A percentile compares a stretch with the other conserved stretches of the same genome.
Evolutionary conservation across 2,329 filamentous ascomycete genomes (phyloP).

Genomic region (Cercospora sesami): DNA sequence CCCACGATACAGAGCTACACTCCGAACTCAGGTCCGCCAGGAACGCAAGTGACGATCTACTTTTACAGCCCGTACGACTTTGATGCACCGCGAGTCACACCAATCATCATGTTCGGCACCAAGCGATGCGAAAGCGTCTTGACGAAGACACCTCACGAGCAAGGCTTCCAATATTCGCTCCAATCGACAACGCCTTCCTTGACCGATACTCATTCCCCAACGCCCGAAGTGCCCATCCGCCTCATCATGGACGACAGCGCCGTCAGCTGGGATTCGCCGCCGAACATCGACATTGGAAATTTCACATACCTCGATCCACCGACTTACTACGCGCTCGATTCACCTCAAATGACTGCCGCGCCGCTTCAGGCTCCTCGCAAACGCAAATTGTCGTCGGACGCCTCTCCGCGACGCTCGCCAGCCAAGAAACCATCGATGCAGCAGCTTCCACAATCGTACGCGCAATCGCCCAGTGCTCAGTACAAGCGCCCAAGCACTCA

Average conservation of each 20-base stretch:
- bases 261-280: constrained; percentile 40
- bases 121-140: constrained; percentile 69
- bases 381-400: constrained; percentile 56
- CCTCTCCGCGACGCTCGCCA: constrained; percentile 51
- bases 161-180: constrained; percentile 68
- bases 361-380: constrained; percentile 48
- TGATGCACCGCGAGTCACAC: constrained; percentile 51
- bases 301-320: constrained; percentile 56
- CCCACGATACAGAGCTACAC: constrained; percentile 68
- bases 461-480: constrained; percentile 42
- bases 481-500: constrained; percentile 41
- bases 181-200: constrained; percentile 70
- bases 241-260: constrained; percentile 58
- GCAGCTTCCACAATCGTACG: constrained; percentile 34
- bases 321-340: constrained; percentile 33
- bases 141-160: constrained; percentile 56
- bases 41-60: constrained; percentile 71
- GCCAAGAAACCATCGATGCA: constrained; percentile 44
- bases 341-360: constrained; percentile 31
- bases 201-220: constrained; percentile 56
- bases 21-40: constrained; percentile 67
- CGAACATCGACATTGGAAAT: constrained; percentile 56
- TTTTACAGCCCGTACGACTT: constrained; percentile 76
- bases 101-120: constrained; percentile 75
- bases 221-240: constrained; percentile 59